Evolutionary conservation across 2,329 filamentous ascomycete species (phyloP).

Genomic region (Blastomyces emzantsi): DNA sequence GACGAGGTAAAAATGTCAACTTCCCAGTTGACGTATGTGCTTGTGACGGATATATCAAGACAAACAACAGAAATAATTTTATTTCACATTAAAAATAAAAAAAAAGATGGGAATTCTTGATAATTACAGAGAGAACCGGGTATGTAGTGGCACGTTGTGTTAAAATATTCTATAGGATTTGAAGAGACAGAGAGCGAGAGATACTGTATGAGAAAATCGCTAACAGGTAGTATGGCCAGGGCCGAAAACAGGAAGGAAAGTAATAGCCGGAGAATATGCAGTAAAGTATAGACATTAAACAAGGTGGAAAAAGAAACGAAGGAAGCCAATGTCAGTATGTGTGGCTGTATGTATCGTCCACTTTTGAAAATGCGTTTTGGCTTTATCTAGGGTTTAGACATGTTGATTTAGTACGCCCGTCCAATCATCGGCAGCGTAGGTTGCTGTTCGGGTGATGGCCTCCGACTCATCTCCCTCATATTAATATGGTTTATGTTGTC

Average conservation of each 20-base stretch:
- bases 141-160: neutral
- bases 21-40: neutral
- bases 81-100: neutral
- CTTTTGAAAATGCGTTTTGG: neutral
- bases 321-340: neutral
- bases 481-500: constrained; percentile 4
- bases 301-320: neutral
- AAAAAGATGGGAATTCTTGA: neutral
- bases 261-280: neutral
- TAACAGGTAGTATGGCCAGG: neutral
- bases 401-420: neutral
- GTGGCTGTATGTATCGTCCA: neutral
- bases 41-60: neutral
- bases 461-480: constrained; percentile 20
- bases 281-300: neutral
- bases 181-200: neutral
- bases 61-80: neutral
- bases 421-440: neutral
- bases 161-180: neutral
- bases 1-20: neutral
- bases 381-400: neutral
- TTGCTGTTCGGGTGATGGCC: constrained; percentile 24
- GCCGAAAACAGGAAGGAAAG: neutral
- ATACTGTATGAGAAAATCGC: neutral
- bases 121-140: neutral